A percentile compares a stretch with the other conserved stretches of the same genome.
Evolutionary conservation across 2,329 filamentous ascomycete genomes (phyloP).

Genomic region (Ambrosiella cleistominuta): DNA sequence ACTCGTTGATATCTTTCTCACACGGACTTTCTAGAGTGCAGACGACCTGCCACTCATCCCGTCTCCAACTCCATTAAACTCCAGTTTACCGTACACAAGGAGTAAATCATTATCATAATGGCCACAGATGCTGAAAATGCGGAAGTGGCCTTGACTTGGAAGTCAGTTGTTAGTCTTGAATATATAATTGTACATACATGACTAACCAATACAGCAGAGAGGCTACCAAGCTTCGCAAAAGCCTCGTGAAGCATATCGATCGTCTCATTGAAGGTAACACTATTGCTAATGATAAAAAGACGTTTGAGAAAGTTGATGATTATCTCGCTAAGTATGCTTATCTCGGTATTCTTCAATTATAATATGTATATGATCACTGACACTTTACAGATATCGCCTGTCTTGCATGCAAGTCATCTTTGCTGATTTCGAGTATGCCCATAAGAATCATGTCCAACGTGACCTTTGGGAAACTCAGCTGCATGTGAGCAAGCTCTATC

Average conservation of each 20-base stretch:
- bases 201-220: slow-evolving; percentile 18
- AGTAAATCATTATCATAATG: not conserved
- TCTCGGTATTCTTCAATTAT: not conserved
- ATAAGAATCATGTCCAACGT: slow-evolving; percentile 45
- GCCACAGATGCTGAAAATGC: slow-evolving; percentile 10
- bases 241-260: slow-evolving; percentile 26
- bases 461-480: slow-evolving; percentile 66
- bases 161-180: slow-evolving; percentile 8
- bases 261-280: slow-evolving; percentile 23
- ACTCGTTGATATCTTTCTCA: not conserved
- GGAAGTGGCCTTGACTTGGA: slow-evolving; percentile 13
- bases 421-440: slow-evolving; percentile 50
- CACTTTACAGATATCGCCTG: slow-evolving; percentile 29
- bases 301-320: slow-evolving; percentile 28
- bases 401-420: slow-evolving; percentile 58
- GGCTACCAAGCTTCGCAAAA: slow-evolving; percentile 27
- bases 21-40: not conserved
- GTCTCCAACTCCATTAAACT: not conserved
- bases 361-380: not conserved
- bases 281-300: slow-evolving; percentile 23
- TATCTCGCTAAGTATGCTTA: slow-evolving; percentile 26
- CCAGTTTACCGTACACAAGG: not conserved
- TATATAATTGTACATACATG: not conserved
- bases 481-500: slow-evolving; percentile 59
- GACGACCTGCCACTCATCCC: not conserved